Conservation (phyloP, 176 grass and related monocot species). For the Luzula sylvatica region DNA sequence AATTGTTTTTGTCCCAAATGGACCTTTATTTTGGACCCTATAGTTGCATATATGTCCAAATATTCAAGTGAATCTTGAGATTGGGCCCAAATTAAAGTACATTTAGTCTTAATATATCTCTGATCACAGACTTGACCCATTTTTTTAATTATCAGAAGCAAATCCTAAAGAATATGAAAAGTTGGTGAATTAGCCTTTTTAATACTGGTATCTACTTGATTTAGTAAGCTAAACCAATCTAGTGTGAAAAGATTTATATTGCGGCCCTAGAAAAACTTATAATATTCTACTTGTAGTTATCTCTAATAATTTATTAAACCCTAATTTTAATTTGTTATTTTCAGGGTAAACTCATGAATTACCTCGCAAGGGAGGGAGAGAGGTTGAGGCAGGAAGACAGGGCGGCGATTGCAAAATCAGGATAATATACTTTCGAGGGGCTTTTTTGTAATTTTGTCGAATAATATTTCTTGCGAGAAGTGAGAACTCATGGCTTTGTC, state of each 20-base stretch:
- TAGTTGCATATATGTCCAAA: background rate
- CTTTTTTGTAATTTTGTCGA: background rate
- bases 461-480: background rate
- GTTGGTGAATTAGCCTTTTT: background rate
- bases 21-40: slow-evolving; percentile 4
- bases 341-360: slow-evolving; percentile 22
- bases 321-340: slow-evolving; percentile 1
- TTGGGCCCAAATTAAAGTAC: background rate
- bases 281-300: slow-evolving; percentile 3
- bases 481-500: slow-evolving; percentile 4
- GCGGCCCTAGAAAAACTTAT: background rate
- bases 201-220: background rate
- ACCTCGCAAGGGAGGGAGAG: slow-evolving; percentile 27
- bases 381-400: slow-evolving; percentile 35
- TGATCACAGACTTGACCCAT: background rate
- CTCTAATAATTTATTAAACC: background rate
- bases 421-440: background rate
- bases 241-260: background rate
- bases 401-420: slow-evolving; percentile 18
- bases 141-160: no score
- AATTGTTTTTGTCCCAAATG: background rate
- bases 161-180: background rate
- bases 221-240: background rate
- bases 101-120: background rate
- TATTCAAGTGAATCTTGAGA: background rate